Evolutionary conservation across 2,329 filamentous ascomycete species (phyloP), one percentile per base, ranked within the genome.

Genomic region (Trichothecium sympodiale): DNA sequence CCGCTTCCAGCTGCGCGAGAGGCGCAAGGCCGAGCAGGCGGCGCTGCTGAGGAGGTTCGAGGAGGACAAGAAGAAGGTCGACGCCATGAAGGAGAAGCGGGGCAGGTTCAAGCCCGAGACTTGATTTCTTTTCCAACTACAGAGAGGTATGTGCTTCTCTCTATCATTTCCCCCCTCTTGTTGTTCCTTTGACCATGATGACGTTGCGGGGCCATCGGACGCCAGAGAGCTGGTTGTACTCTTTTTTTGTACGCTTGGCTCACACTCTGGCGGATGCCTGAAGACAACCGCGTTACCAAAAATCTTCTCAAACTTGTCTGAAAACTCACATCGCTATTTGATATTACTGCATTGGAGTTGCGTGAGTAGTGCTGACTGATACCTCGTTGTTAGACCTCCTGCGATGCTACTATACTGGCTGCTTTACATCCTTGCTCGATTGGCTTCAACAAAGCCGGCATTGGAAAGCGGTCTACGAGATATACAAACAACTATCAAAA

Each of bases 1-100:
- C 56, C 68, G 84, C 40, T 93, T 89, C 68, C 85, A 93, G 65
- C 71, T 75, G 44, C 64, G 85, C 32, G 82, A 91, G 64, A 77
- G 76, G 62, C 74, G 79, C 60, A 91, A 91, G 67, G 74, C 76
- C 49, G 71, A 77, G 47, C 81, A 85, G 55, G 67, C 72, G 32
- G 70, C 77, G 40, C 52, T 91, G 56, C 60, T 83, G 44, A 77
- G 60, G 59, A 70, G 72, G 44, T 91, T 91, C 58, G 79, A 87
- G 54, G 74, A 83, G 54, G 84, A 89, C 60, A 73, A 69, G 62
- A 74, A 64, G 61, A 81, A 75, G 58, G 74, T 91, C 32, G 66
- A 74, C 50, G 75, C 76, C 39, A 80, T 88, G 76, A 76, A 74
- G 59, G 72, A 72, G 56, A 71, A 74, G 59, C 72, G 73, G 49